These are phyloP conservation scores for Pseudozyma pruni DNA, from an alignment of 1,284 basidiomycete species.

Conservation along the genomic window DNA sequence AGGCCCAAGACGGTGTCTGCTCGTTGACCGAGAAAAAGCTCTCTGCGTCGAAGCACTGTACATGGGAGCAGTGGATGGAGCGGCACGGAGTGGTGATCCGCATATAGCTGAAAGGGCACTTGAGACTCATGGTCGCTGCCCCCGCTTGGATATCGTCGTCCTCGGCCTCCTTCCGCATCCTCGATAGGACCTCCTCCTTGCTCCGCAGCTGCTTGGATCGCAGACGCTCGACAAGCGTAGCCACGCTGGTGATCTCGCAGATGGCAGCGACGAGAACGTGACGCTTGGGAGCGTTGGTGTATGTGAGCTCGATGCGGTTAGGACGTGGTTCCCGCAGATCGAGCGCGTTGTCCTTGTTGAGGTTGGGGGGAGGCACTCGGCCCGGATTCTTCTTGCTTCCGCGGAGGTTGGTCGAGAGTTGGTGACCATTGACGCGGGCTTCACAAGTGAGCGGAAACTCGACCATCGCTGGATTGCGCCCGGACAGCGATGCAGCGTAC, in stretches of 20 bases:
- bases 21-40: slow-evolving; percentile 96
- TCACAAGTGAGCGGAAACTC: slow-evolving; percentile 64
- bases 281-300: slow-evolving; percentile 51
- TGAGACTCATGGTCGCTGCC: slow-evolving; percentile 59
- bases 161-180: slow-evolving; percentile 54
- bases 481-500: slow-evolving; percentile 48
- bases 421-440: slow-evolving; percentile 52
- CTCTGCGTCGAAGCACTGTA: slow-evolving; percentile 94
- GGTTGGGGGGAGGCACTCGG: slow-evolving; percentile 61
- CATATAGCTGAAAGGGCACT: slow-evolving; percentile 79
- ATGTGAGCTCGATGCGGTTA: slow-evolving; percentile 60
- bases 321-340: slow-evolving; percentile 20
- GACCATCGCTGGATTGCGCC: slow-evolving; percentile 41
- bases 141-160: slow-evolving; percentile 66
- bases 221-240: slow-evolving; percentile 51
- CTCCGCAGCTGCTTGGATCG: slow-evolving; percentile 43
- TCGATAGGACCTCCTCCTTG: slow-evolving; percentile 55
- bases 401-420: slow-evolving; percentile 52
- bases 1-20: slow-evolving; percentile 93
- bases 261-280: slow-evolving; percentile 54
- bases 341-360: slow-evolving; percentile 58
- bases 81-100: slow-evolving; percentile 87
- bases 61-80: slow-evolving; percentile 84
- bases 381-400: slow-evolving; percentile 63
- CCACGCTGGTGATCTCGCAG: slow-evolving; percentile 48